Evolutionary conservation across 148 eudicot genomes (phyloP).

Genomic region (Dysphania ambrosioides): DNA sequence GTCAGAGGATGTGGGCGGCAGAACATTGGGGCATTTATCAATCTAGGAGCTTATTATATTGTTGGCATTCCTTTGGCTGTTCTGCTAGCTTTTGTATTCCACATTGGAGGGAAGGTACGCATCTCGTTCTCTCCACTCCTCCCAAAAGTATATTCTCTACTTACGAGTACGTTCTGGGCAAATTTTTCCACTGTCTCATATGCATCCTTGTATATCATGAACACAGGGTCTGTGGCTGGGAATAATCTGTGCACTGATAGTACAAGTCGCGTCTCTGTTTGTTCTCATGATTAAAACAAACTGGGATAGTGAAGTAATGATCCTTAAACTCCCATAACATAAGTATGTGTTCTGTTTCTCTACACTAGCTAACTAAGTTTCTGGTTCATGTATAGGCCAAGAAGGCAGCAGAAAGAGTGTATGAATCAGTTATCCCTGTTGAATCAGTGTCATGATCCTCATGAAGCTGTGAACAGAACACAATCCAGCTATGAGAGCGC

Average conservation of each 20-base stretch:
- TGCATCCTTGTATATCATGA: not conserved
- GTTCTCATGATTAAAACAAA: constrained; percentile 45
- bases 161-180: too few species aligned
- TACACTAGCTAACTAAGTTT: not conserved
- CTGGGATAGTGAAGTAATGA: constrained; percentile 62
- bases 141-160: too few species aligned
- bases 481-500: not conserved
- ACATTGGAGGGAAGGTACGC: constrained; percentile 66
- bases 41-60: constrained; percentile 80
- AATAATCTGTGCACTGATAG: constrained; percentile 58
- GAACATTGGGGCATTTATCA: constrained; percentile 69
- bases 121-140: not conserved
- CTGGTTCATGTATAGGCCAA: constrained; percentile 40
- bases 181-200: not conserved
- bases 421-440: constrained; percentile 36
- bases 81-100: constrained; percentile 60
- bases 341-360: not conserved
- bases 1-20: constrained; percentile 88
- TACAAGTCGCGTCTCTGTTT: constrained; percentile 61
- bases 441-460: constrained; percentile 39
- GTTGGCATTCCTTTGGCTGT: constrained; percentile 77
- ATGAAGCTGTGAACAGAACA: not conserved
- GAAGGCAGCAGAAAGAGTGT: constrained; percentile 53
- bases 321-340: not conserved
- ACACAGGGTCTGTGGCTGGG: constrained; percentile 79